Base-by-base conservation (phyloP, 768 basidiomycete species). In the Cyathus striatus region DNA sequence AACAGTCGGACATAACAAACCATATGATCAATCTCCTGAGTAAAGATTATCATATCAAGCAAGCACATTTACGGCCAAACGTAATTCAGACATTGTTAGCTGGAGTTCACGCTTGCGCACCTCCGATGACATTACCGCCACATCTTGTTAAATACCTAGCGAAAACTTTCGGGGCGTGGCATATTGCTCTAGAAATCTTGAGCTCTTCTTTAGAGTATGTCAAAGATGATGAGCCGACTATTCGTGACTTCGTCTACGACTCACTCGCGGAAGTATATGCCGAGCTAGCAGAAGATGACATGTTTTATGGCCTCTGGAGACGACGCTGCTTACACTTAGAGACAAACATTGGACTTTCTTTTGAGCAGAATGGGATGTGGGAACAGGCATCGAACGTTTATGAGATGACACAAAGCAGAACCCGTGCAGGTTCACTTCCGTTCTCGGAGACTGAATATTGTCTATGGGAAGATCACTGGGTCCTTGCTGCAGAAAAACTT, bases 381-480 rank as follows among this genome's bases (percentile, higher is more conserved):
- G 86, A 90, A 23, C 84, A 93, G 54, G 93, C 96, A 0, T 79
- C 88, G 27, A 79, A 72, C 47, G 76, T 84, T 30, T 97, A 99
- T 62, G 96, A 99, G 63, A 66, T 70, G 20, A 96, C 94, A 1
- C 94, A 97, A 63, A 82, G 71, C 50, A 89, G 84, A 61, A 85
- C 92, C 6, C 76, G 92, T 36, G 72, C 78, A 3, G 90, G 91
- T 4, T 68, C 77, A 5, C 80, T 96, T 41, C 83, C 93, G 1
- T 98, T 94, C 68, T 86, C 88, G 10, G 96, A 99, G 61, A 74
- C 86, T 1, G 96, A 99, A 61, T 97, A 94, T 60, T 92, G 89
- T 54, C 70, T 99, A 16, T 99, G 96, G 96, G 96, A 99, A 55
- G 96, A 99, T 59, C 96, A 99, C 60, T 99, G 96, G 95, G 88